A percentile compares a stretch with the other conserved stretches of the same genome.
phyloP scores from a whole-genome alignment of 176 grass and related monocot genomes.

The Avena eriantha region DNA sequence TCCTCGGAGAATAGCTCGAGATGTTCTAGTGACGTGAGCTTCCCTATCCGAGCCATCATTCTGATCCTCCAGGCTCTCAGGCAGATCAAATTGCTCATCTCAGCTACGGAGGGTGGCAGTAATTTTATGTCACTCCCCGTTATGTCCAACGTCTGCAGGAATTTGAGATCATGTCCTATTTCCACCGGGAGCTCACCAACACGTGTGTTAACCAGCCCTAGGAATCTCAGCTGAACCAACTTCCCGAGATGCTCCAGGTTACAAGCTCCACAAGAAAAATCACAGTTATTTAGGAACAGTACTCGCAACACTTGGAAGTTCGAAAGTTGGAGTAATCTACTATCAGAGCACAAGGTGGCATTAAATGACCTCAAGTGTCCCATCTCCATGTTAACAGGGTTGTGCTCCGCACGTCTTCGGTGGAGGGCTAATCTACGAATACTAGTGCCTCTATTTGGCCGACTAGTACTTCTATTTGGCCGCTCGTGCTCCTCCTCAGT shows the following conservation, averaged over 20 bases:
- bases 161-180: not conserved
- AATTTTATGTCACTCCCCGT: not conserved
- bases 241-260: not conserved
- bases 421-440: not conserved
- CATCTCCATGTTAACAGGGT: not conserved
- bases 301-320: not conserved
- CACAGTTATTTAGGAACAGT: not conserved
- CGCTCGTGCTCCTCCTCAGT: no score
- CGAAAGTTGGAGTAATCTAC: not conserved
- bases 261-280: not conserved
- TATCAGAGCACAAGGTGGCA: not conserved
- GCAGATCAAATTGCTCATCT: not conserved
- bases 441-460: not conserved
- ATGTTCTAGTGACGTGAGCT: conserved; percentile 2
- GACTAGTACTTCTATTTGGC: not conserved
- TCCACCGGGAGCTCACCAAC: not conserved
- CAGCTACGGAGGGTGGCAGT: not conserved
- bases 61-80: not conserved
- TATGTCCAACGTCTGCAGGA: not conserved
- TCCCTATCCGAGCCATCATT: not conserved
- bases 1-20: not conserved
- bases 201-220: not conserved
- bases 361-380: not conserved
- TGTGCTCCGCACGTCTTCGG: not conserved
- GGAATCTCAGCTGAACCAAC: not conserved